A percentile compares a stretch with the other conserved stretches of the same genome.
Evolutionary conservation across 805 yeast genomes (phyloP).

Genomic region (Candida hungchunana): DNA sequence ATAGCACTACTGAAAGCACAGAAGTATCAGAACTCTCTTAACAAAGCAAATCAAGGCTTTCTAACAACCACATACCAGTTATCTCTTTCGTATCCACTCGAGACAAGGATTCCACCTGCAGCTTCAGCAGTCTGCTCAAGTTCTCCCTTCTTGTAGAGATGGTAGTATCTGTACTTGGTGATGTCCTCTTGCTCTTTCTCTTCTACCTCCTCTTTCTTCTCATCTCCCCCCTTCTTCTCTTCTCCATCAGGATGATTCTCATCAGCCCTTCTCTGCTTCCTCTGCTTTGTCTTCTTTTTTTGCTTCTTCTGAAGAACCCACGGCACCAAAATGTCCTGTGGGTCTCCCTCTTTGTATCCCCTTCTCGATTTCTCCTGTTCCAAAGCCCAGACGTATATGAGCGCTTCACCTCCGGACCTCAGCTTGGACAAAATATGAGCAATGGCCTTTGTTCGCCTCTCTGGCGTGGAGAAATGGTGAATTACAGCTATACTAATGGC

Average conservation of each 20-base stretch:
- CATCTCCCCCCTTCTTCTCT: conserved; percentile 4
- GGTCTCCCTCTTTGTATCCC: conserved; percentile 88
- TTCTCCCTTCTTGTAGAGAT: conserved; percentile 82
- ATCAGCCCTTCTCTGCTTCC: conserved; percentile 26
- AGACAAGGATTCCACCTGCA: conserved; percentile 70
- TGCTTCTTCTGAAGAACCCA: conserved; percentile 73
- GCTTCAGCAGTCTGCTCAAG: conserved; percentile 59
- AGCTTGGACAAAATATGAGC: conserved; percentile 59
- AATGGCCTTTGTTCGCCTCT: conserved; percentile 75
- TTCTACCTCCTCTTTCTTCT: conserved; percentile 19
- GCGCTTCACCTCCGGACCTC: conserved; percentile 56
- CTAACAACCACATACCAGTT: conserved; percentile 80
- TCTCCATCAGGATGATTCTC: conserved; percentile 13
- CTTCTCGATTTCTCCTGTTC: conserved; percentile 86
- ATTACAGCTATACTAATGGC: conserved; percentile 94
- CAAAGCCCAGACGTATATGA: conserved; percentile 94
- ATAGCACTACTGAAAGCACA: too few relatives aligned
- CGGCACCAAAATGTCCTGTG: conserved; percentile 91
- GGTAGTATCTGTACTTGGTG: conserved; percentile 83
- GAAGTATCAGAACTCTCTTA: too few relatives aligned
- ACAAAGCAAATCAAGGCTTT: conserved; percentile 15
- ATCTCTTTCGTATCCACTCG: conserved; percentile 84
- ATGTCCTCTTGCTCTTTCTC: conserved; percentile 31
- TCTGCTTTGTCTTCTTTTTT: conserved; percentile 32
- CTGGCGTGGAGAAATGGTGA: conserved; percentile 88